Evolutionary conservation across 345 rosid species (phyloP), one percentile per base, ranked within the genome.

Genomic region (Gossypium thurberi): DNA sequence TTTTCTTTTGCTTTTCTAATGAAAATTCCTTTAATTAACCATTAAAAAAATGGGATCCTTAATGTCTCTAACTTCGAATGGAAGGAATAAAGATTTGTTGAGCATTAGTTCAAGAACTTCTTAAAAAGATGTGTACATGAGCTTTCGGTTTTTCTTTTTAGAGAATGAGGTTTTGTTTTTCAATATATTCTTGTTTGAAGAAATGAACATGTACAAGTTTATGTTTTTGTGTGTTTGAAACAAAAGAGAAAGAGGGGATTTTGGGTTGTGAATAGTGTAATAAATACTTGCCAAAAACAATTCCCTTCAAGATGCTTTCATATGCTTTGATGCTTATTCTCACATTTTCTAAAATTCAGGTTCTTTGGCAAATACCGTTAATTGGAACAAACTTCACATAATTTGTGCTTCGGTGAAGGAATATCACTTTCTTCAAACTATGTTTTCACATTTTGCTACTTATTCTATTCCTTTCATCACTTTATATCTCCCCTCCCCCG

Each of bases 311-410:
- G 12, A 66, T 21, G 70, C 33, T 65, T n/a, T 44, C 4, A 28
- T 65, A 47, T 66, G 70, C 51, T 66, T 47, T 47, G 21, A 66
- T 68, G 58, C 59, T 68, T 68, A 50, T 68, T 26, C 59, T 15
- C 3, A 25, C 21, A 66, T 66, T 47, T 33, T 57, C 26, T 25
- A 23, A 57, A 28, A 57, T 23, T 57, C 26, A 64, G 15, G 26
- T 37, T 42, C 68, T 64, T 42, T 42, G 50, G 1, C 50, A 18
- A 8, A 3, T 10, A 10, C 48, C n/a, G 9, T 17, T n/a, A 9
- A 8, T 63, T 63, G 14, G 68, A 63, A 14, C 46, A 63, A n/a
- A 17, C 8, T 64, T 40, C 68, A 40, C 68, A 63, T 59, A 13
- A 2, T 25, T 25, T 25, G 40, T 26, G 64, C 40, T 25, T 25